Conservation (phyloP, 768 basidiomycete genomes). For the Chalciporus piperatus region DNA sequence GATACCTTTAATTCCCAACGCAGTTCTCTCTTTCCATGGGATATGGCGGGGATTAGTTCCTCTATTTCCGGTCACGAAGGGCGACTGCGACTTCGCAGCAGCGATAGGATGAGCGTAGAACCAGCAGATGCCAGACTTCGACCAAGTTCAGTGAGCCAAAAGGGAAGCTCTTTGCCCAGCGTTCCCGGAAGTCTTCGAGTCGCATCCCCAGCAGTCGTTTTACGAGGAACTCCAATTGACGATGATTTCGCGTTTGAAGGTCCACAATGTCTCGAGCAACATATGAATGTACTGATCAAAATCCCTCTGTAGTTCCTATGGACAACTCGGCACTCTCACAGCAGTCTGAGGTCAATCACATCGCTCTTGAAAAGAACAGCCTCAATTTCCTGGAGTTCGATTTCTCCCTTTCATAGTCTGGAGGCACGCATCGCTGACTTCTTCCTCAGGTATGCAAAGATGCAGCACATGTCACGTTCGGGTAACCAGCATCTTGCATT, state of each 20-base stretch:
- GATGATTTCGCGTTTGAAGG: constrained; percentile 71
- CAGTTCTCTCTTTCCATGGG: constrained; percentile 80
- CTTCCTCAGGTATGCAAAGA: constrained; percentile 64
- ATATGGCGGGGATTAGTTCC: constrained; percentile 71
- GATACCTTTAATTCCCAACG: constrained; percentile 53
- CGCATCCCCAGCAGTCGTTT: constrained; percentile 50
- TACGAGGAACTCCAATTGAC: constrained; percentile 40
- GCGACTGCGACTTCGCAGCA: constrained; percentile 32
- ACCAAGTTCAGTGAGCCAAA: constrained; percentile 52
- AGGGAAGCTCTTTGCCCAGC: constrained; percentile 59
- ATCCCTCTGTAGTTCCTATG: constrained; percentile 24
- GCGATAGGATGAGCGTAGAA: constrained; percentile 48
- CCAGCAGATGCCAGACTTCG: constrained; percentile 52
- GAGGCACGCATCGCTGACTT: constrained; percentile 9
- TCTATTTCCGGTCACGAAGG: constrained; percentile 41
- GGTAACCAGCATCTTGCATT: constrained; percentile 51
- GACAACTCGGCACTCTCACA: constrained; percentile 38
- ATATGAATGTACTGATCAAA: constrained; percentile 11
- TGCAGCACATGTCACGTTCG: constrained; percentile 65
- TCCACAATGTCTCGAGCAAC: constrained; percentile 25
- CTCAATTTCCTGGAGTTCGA: constrained; percentile 77
- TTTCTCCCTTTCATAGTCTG: constrained; percentile 1
- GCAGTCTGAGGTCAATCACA: constrained; percentile 51
- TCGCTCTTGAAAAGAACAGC: constrained; percentile 71
- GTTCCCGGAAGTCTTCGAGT: constrained; percentile 42